Base-by-base conservation (phyloP, 768 basidiomycete species). In the Pilatotrama ljubarskyi region DNA sequence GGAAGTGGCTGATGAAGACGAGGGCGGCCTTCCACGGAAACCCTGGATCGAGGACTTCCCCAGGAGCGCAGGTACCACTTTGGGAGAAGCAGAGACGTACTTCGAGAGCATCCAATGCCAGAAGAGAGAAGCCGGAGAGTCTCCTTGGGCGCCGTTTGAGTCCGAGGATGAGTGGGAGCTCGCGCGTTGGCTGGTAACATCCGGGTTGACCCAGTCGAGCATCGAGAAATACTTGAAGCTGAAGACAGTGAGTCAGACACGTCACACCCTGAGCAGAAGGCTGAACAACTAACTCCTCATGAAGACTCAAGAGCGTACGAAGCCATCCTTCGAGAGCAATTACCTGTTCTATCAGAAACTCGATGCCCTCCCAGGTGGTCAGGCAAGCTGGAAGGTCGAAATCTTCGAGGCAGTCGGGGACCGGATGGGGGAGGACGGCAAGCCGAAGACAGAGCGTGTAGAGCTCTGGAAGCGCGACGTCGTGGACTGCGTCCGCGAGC, bases 381-480 rank as follows among this genome's bases (percentile, higher is more conserved):
- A 11, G 6, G 48, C 66, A 1, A 37, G 13, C 0, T 70, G 69
- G 69, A 20, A 24, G 9, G 64, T 64, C 20, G 63, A 66, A 46
- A n/a, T 53, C 1, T 43, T 62, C 1, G 58, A 59, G 29, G 55
- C 43, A 5, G 22, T 14, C 7, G 68, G 68, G 2, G 64, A 67
- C 35, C 40, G 42, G 10, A 2, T 61, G 13, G 65, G 63, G 20
- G 63, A 65, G 25, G 50, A 58, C 20, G 62, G 62, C 1, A n/a
- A 55, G 4, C 46, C 17, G 17, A 46, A n/a, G 46, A 42, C 32
- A 2, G 70, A 78, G 63, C 58, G 58, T 26, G 64, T 66, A 56
- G 75, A 77, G 41, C 42, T 78, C 0, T 78, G 72, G 59, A 65
- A 52, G n/a, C 61, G 74, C 0, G 70, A 78, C 61, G 59, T 76